phyloP scores from a whole-genome alignment of 2,329 filamentous ascomycete genomes.

The Ophiocordyceps camponoti-saundersi region DNA sequence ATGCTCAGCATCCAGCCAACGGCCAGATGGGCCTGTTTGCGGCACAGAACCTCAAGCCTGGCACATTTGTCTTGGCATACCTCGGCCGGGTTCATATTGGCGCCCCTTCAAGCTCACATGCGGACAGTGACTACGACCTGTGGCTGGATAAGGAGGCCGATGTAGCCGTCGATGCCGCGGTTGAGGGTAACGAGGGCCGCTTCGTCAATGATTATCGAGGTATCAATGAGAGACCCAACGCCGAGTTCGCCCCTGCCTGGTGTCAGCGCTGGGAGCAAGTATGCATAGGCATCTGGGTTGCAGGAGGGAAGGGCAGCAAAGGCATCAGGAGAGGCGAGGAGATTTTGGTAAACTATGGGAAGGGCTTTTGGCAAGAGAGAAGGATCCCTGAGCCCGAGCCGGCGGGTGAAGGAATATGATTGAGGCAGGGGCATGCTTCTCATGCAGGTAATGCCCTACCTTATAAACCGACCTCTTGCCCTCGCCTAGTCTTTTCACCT shows the following conservation, averaged over 20 bases:
- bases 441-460: background rate
- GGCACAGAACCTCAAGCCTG: conserved; percentile 31
- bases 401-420: background rate
- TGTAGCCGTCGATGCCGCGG: conserved; percentile 40
- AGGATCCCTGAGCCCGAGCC: conserved; percentile 4
- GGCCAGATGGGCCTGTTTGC: conserved; percentile 46
- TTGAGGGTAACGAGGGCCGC: conserved; percentile 43
- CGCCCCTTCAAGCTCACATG: conserved; percentile 13
- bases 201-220: conserved; percentile 53
- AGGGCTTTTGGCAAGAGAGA: conserved; percentile 44
- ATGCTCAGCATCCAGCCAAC: conserved; percentile 35
- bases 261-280: conserved; percentile 31
- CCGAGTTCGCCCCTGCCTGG: conserved; percentile 43
- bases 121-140: conserved; percentile 40
- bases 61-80: conserved; percentile 42
- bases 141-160: conserved; percentile 40
- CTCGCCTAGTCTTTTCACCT: no score
- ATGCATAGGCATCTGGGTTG: conserved; percentile 41
- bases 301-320: conserved; percentile 14
- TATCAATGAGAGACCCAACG: conserved; percentile 33
- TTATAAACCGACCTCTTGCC: no score
- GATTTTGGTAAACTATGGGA: conserved; percentile 50
- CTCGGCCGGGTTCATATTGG: conserved; percentile 36
- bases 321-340: conserved; percentile 37
- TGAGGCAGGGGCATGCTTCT: background rate